Evolutionary conservation across 169 alveolate species (phyloP), one percentile per base, ranked within the genome.

Genomic region (Cryptosporidium xiaoi): DNA sequence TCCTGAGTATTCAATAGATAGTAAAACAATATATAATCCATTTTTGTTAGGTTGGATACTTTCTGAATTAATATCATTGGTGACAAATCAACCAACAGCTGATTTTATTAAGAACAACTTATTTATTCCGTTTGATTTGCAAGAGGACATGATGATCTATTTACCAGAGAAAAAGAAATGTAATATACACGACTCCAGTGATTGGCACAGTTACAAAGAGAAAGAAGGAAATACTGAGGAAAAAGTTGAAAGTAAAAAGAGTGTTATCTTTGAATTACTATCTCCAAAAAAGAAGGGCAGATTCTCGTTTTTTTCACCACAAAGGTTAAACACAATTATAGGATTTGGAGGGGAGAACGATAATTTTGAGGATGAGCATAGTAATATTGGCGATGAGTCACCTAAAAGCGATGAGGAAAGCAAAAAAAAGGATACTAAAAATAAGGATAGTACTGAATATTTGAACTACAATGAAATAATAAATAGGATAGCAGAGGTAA

Each of bases 21-120:
- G n/a, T n/a, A 40, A 16, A 18, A 77, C 87, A 13, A 53, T 56
- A 6, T 77, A 77, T 48, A 60, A 62, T 60, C 87, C 87, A 18
- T 77, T 29, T 62, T 62, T 77, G 16, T 20, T 60, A 27, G 71
- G 87, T 16, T 77, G 87, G 87, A 62, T 77, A 27, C 31, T 77
- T 16, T 77, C 77, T 10, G 87, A 77, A 27, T 7, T 77, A 6
- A 77, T 77, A 60, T 16, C 87, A 58, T 48, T 77, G 24, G 60
- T 77, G 8, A 18, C 87, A 44, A 62, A 77, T 58, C 62, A 56
- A n/a, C 50, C 87, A 44, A 50, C 87, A 18, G 4, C 77, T 7
- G 69, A 58, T 20, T 77, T 77, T 62, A 56, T 77, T 27, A 46
- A 60, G 4, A 46, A 56, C 1, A 62, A 77, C 24, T 18, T 77